phyloP scores from a whole-genome alignment of 176 grass and related monocot genomes.

The Triticum timopheevii region DNA sequence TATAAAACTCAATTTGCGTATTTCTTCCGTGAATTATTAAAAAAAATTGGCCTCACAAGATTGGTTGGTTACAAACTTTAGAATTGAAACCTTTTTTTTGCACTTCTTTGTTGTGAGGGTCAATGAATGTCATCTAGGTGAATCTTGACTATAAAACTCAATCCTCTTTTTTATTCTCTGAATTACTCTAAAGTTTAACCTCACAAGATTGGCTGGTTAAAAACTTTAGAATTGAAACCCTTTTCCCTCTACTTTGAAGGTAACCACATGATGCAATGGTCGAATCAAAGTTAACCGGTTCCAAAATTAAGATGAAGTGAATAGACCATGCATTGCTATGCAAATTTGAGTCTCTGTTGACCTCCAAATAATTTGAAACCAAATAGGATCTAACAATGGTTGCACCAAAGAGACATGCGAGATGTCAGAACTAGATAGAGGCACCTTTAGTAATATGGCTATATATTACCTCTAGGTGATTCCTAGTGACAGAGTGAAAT shows the following conservation, averaged over 20 bases:
- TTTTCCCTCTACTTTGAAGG: background rate
- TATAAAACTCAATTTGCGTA: too few species aligned
- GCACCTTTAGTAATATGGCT: background rate
- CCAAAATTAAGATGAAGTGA: background rate
- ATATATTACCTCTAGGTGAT: background rate
- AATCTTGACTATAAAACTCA: background rate
- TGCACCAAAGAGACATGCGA: background rate
- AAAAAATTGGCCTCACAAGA: too few species aligned
- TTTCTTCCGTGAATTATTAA: too few species aligned
- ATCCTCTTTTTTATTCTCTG: background rate
- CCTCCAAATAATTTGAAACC: background rate
- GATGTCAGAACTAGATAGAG: background rate
- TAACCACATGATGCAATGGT: background rate
- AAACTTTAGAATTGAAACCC: background rate
- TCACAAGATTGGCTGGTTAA: background rate
- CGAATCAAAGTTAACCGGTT: background rate
- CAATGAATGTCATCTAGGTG: background rate
- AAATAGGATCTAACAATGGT: background rate
- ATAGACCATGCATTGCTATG: background rate
- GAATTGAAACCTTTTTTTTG: too few species aligned
- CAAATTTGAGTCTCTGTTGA: background rate
- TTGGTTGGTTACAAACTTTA: too few species aligned
- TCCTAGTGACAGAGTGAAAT: background rate
- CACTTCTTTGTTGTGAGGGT: background rate
- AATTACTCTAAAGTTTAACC: background rate